Evolutionary conservation across 345 rosid species (phyloP), one percentile per base, ranked within the genome.

Genomic region (Dipteronia dyeriana): DNA sequence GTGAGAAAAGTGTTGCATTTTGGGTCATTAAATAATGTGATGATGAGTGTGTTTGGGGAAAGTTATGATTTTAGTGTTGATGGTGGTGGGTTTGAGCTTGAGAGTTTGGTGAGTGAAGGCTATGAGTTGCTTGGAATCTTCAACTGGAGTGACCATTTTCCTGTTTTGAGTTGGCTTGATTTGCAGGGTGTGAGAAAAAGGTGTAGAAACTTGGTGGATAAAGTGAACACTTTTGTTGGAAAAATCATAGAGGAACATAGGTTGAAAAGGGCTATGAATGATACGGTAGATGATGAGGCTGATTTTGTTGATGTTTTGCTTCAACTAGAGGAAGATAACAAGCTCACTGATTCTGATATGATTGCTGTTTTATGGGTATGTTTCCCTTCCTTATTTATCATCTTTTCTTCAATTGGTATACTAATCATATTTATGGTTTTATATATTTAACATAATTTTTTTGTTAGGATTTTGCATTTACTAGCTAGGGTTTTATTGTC

Each of bases 131-230:
- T 92, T 25, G 98, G 97, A 13, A 80, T 77, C 23, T 92, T 92
- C 72, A 94, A 94, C 54, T 94, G 96, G 97, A 84, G 94, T 62
- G 98, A 94, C 59, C 98, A 92, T 83, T 91, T 92, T 75, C 90
- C 96, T n/a, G 3, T 86, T 16, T 41, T 94, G 72, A 82, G 92
- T 25, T 87, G 84, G 88, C 74, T 94, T 23, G 98, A 92, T 75
- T 82, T 86, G 75, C 98, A 91, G 81, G 93, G 97, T 11, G 92
- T 92, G 70, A 86, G 95, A 84, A 88, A 80, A 84, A 89, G 91
- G 70, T 87, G 97, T 45, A 85, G 84, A 66, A 84, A 71, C 8
- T 81, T 93, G 80, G 89, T 81, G 31, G 68, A 71, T 7, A 84
- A 84, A 68, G 98, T 95, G 22, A 89, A 86, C 70, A 77, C 79